Evolutionary conservation across 208 protist species (phyloP), one percentile per base, ranked within the genome.

Genomic region (Porcisia hertigi): DNA sequence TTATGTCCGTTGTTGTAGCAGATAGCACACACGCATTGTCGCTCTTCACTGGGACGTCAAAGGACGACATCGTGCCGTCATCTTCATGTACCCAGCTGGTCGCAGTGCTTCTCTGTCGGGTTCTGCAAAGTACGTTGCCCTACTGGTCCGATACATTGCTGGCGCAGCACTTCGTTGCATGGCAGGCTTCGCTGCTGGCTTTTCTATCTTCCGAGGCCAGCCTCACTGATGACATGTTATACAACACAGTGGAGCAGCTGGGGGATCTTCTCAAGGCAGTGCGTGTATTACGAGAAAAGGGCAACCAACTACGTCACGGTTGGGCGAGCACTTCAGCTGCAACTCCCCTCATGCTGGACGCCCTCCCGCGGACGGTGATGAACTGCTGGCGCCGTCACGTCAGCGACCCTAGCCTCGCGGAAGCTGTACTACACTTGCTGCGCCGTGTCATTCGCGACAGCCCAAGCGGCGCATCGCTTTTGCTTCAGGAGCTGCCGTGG

Each of bases 331-430:
- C 36, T 34, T 25, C 63, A 5, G 58, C 54, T 47, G 55, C 20
- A 8, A 20, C 43, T 20, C 54, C 55, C 11, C 47, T 72, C 20
- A 57, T 81, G 2, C 36, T 55, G 8, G 64, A 64, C 63, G 25
- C 47, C 36, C 82, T 76, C 45, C 72, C 62, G 20, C 75, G 9
- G 14, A 67, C 69, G 2, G 67, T 95, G 55, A 88, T 95, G 74
- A 11, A 43, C 49, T 88, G 83, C 69, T 96, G 89, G 88, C 82
- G 75, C 7, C 73, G 73, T 54, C 86, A 94, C 76, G 71, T 93
- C 36, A 71, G 80, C 60, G 92, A 96, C 77, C 88, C 89, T 30
- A 91, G 84, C 74, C 75, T 96, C 18, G 85, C 81, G 8, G 92
- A 94, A 47, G 69, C 77, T 45, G 77, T 92, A 11, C 59, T 86